Base-by-base conservation (phyloP, 768 basidiomycete genomes). In the Tulasnella calospora region DNA sequence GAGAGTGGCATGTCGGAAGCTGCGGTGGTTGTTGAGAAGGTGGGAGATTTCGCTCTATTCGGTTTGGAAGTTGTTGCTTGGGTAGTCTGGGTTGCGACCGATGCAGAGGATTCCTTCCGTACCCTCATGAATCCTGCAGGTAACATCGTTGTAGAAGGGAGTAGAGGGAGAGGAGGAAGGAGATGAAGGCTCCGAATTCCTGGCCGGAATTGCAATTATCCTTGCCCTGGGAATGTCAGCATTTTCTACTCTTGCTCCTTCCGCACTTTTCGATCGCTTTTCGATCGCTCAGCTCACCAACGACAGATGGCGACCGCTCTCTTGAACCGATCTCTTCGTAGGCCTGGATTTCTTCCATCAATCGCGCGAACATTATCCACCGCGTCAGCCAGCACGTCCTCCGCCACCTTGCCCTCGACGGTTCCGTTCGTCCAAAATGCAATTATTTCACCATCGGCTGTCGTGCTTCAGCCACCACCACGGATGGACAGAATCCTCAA, bases 341-440 rank as follows among this genome's bases (percentile, higher is more conserved):
- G 38, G 35, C 71, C 61, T 13, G 13, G 23, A 73, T 73, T 36
- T 21, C 71, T 73, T 47, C 71, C 47, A 36, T 75, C 74, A 15
- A 27, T 55, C 12, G 44, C n/a, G 19, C 38, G 74, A 12, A 46
- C 74, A 72, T 41, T 72, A 21, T 17, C 71, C 38, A 72, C 71
- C 71, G 36, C 71, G 71, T 38, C 71, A 7, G 17, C 38, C 71
- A 46, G 38, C 36, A 72, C 38, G 23, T 38, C 71, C 30, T 67
- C 61, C 1, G 61, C 61, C 8, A 33, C 71, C 3, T n/a, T 75
- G 44, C 74, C 44, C n/a, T 7, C 21, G 44, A 55, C 46, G 23
- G 95, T 95, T 82, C 91, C 92, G 33, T 95, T 93, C 85, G 92
- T 94, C 38, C 91, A 89, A 82, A 87, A 86, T 15, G 92, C 89